Base-by-base conservation (phyloP, 2,329 filamentous ascomycete genomes). In the Fusarium sp. region DNA sequence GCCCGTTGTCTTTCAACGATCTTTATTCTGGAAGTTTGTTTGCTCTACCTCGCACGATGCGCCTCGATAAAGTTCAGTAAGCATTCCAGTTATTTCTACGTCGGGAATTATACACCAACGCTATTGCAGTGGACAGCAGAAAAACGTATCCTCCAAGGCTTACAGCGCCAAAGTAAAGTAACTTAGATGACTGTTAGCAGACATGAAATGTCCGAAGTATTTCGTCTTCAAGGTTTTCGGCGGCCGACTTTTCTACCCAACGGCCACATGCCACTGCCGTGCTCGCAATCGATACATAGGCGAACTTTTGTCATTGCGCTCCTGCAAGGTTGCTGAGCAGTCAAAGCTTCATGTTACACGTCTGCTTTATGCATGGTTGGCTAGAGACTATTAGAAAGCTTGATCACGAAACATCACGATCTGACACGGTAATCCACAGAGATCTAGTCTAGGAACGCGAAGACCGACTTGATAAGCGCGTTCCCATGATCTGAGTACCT, bases 71-170 rank as follows among this genome's bases (percentile, higher is more conserved):
- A 70, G 61, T 73, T 74, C 40, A 30, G 45, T 40, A 9, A 55
- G 25, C 72, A 74, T 74, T 74, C 70, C 71, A 59, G 40, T 34
- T 48, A 40, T 40, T 41, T 68, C 28, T 10, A 20, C 43, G 18
- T 25, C 13, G 47, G 28, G 14, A 23, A 30, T 45, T 42, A 55
- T 32, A 28, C 13, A 59, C 28, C 47, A 40, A 7, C 27, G 10
- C 18, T n/a, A 37, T 37, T 37, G 18, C 10, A n/a, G 18, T 37
- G 34, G 34, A 11, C n/a, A 37, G 34, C 18, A 37, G 34, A 37
- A n/a, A n/a, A 37, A 10, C 34, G 34, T 37, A n/a, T 37, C 34
- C 34, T 37, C 34, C 10, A n/a, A n/a, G 34, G 18, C 10, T 12
- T n/a, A n/a, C 18, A 37, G 18, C 34, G 34, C 34, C 34, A 37